Base-by-base conservation (phyloP, 164 flowering plant genomes). In the Piper longum region DNA sequence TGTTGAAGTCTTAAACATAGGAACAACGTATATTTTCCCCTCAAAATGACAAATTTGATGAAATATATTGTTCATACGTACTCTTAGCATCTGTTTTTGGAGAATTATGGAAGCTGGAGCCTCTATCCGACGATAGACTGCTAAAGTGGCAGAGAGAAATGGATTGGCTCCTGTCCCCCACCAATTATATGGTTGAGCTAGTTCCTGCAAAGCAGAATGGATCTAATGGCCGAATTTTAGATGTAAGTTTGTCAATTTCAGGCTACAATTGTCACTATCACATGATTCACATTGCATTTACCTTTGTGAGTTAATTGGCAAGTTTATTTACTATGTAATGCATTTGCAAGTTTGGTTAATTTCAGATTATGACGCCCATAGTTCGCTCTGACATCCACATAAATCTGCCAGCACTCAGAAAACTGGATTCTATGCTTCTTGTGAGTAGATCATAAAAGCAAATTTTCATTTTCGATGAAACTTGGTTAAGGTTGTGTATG, bases 341-440 rank as follows among this genome's bases (percentile, higher is more conserved):
- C 43, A 39, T 16, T 16, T 39, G 48, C 62, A 40, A 13, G 36
- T 16, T 4, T 9, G 42, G 43, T 63, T 17, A 67, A 64, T 26
- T 61, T 66, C 87, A 93, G 99, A 88, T 93, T 71, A 93, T 93
- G 99, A 85, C 87, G 18, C 96, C 97, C n/a, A 85, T 81, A 77
- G 83, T 77, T 65, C 95, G 99, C 66, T 83, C 85, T 5, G 97
- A 90, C 75, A 76, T 93, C 72, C 83, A 87, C 59, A 73, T 93
- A 80, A 88, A 90, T 81, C 95, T 90, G 65, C 99, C 99, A 39
- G 99, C 97, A 19, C 89, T 93, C 67, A 83, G 79, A 73, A 86
- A 93, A 79, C 76, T 93, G 59, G 99, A 93, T 77, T 81, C 92
- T 43, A 85, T 93, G 96, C 95, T 93, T 39, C 77, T 90, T 74